Evolutionary conservation across 352 stramenopile species (phyloP).

Genomic region (Phytophthora citricola): DNA sequence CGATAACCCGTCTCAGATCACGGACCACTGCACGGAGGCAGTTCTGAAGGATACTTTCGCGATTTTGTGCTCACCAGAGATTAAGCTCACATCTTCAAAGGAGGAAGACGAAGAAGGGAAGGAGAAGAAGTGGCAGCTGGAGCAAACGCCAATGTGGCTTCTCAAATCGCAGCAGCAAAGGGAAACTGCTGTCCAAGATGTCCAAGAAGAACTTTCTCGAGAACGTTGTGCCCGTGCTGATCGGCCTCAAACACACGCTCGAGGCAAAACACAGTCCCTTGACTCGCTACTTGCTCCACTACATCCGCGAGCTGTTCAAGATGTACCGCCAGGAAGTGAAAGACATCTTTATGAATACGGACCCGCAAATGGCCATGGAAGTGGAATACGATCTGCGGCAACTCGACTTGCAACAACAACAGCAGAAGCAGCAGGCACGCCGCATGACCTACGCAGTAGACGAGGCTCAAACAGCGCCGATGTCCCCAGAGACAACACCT

Average conservation of each 20-base stretch:
- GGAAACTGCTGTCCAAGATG: conserved; percentile 95
- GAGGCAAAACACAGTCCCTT: conserved; percentile 94
- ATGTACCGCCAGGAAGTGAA: conserved; percentile 94
- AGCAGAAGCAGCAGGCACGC: conserved; percentile 44
- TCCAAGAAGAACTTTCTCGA: conserved; percentile 98
- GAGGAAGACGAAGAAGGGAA: conserved; percentile 62
- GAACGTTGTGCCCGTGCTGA: conserved; percentile 96
- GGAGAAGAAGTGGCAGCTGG: conserved; percentile 63
- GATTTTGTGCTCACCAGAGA: conserved; percentile 86
- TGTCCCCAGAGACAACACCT: conserved; percentile 21
- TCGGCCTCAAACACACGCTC: conserved; percentile 95
- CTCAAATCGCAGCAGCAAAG: conserved; percentile 88
- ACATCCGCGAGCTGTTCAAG: conserved; percentile 95
- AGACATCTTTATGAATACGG: conserved; percentile 90
- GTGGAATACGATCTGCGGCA: conserved; percentile 96
- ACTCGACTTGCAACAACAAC: conserved; percentile 70
- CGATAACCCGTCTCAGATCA: conserved; percentile 78
- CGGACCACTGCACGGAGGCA: conserved; percentile 88
- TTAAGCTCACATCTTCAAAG: conserved; percentile 77
- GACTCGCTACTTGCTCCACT: conserved; percentile 94
- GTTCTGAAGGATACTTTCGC: conserved; percentile 89
- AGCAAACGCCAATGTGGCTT: conserved; percentile 54
- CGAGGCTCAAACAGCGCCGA: conserved; percentile 12
- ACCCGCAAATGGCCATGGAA: conserved; percentile 95
- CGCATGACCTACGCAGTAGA: conserved; percentile 24